A percentile compares a stretch with the other conserved stretches of the same genome.
Evolutionary conservation across 2,329 filamentous ascomycete genomes (phyloP).

Genomic region (Lachnellula hyalina): DNA sequence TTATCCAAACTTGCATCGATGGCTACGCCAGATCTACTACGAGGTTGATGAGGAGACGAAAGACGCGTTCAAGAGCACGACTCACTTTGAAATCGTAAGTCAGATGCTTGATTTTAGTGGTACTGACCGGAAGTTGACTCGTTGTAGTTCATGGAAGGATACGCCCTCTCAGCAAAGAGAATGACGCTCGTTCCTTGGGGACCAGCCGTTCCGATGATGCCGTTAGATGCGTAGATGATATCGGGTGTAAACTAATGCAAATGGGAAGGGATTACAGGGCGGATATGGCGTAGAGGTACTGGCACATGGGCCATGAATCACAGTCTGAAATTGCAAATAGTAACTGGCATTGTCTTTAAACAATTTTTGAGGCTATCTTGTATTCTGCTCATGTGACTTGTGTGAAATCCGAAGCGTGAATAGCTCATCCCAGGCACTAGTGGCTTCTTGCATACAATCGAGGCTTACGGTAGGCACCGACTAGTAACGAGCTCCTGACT

Average conservation of each 20-base stretch:
- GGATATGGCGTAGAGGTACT: background rate
- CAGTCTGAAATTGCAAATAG: background rate
- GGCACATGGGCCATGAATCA: background rate
- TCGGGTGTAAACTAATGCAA: background rate
- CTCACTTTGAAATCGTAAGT: slow-evolving; percentile 46
- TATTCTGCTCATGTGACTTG: no score
- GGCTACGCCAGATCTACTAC: slow-evolving; percentile 68
- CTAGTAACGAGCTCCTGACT: background rate
- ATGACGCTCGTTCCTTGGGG: background rate
- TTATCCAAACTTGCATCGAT: slow-evolving; percentile 61
- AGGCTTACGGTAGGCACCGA: no score
- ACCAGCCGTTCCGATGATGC: background rate
- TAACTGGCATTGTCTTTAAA: no score
- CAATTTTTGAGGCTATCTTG: no score
- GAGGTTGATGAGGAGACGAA: slow-evolving; percentile 39
- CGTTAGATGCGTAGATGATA: background rate
- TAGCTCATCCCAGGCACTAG: no score
- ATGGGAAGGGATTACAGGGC: background rate
- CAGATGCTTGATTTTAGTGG: background rate
- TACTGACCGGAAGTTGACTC: background rate
- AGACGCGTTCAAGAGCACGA: slow-evolving; percentile 63
- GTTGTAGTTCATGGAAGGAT: background rate
- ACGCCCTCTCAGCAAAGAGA: background rate
- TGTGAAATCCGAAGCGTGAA: no score
- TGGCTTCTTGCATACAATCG: no score